phyloP scores from a whole-genome alignment of 2,329 filamentous ascomycete species.

The Colletotrichum gigasporum region DNA sequence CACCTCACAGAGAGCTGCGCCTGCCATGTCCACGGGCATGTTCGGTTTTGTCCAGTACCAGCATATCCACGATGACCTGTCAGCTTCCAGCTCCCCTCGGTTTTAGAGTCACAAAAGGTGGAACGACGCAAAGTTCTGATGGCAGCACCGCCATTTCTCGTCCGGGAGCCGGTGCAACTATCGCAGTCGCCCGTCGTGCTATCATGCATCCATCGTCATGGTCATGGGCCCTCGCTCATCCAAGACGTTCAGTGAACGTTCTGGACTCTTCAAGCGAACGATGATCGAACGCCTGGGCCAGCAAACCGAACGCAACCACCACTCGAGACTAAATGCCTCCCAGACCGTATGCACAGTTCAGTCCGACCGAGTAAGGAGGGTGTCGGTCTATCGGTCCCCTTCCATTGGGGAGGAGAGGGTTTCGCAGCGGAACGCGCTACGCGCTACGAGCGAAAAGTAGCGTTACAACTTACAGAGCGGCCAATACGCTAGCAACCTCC shows the following conservation, averaged over 20 bases:
- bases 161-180: background rate
- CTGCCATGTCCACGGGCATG: background rate
- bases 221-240: background rate
- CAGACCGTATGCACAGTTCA: constrained; percentile 7
- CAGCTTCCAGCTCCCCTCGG: background rate
- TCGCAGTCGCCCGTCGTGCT: background rate
- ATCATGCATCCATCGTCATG: constrained; percentile 18
- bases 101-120: background rate
- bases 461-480: constrained; percentile 23
- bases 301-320: constrained; percentile 15
- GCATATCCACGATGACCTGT: background rate
- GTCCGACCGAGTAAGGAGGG: constrained; percentile 1
- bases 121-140: constrained; percentile 8
- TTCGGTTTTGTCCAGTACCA: background rate
- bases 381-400: constrained; percentile 12
- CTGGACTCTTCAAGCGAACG: constrained; percentile 18
- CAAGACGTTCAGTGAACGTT: constrained; percentile 16
- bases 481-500: constrained; percentile 10
- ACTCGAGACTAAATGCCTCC: background rate
- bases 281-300: constrained; percentile 13
- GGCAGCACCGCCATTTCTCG: constrained; percentile 5
- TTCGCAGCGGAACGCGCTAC: constrained; percentile 20
- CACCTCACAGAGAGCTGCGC: too few relatives aligned
- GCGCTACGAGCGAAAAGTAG: background rate
- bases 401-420: constrained; percentile 2